These are phyloP conservation scores for Hypoxylon cercidicola DNA, from an alignment of 495 filamentous ascomycete species.

Conservation along the genomic window DNA sequence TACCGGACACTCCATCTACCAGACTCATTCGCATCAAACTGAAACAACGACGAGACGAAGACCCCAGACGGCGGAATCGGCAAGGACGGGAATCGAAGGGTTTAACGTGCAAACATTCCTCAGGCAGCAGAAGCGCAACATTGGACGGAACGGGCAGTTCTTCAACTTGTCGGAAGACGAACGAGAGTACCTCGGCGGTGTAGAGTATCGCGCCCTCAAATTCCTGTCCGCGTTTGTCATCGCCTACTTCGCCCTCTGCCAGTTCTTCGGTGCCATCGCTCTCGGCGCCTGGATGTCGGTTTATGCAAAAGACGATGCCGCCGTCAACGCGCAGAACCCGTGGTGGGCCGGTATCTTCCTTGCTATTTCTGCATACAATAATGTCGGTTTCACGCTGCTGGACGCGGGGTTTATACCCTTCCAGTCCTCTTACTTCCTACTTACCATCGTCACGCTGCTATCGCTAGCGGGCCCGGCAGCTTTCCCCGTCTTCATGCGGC, in stretches of 20 bases:
- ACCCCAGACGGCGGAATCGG: constrained; percentile 34
- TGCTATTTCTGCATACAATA: constrained; percentile 76
- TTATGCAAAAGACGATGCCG: constrained; percentile 62
- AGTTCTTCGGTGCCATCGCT: constrained; percentile 71
- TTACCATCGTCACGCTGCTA: constrained; percentile 74
- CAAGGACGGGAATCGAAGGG: constrained; percentile 28
- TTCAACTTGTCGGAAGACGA: constrained; percentile 69
- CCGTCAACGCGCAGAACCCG: constrained; percentile 65
- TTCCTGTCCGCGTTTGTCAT: constrained; percentile 74
- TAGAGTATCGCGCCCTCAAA: constrained; percentile 74
- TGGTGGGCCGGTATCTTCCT: constrained; percentile 72
- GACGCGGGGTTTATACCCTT: constrained; percentile 78
- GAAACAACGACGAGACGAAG: constrained; percentile 37
- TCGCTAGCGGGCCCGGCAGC: constrained; percentile 80
- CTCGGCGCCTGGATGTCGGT: constrained; percentile 72
- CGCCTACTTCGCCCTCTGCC: constrained; percentile 72
- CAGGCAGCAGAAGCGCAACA: constrained; percentile 44
- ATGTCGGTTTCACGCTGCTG: constrained; percentile 81
- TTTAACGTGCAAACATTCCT: constrained; percentile 44
- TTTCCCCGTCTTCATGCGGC: constrained; percentile 74
- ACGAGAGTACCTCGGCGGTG: constrained; percentile 72
- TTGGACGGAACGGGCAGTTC: constrained; percentile 76
- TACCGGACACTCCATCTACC: constrained; percentile 43
- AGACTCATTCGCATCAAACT: constrained; percentile 42
- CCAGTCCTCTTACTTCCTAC: constrained; percentile 67